A percentile compares a stretch with the other conserved stretches of the same genome.
Conservation (phyloP, 129 eudicot species). For the Flaveria brownii region DNA sequence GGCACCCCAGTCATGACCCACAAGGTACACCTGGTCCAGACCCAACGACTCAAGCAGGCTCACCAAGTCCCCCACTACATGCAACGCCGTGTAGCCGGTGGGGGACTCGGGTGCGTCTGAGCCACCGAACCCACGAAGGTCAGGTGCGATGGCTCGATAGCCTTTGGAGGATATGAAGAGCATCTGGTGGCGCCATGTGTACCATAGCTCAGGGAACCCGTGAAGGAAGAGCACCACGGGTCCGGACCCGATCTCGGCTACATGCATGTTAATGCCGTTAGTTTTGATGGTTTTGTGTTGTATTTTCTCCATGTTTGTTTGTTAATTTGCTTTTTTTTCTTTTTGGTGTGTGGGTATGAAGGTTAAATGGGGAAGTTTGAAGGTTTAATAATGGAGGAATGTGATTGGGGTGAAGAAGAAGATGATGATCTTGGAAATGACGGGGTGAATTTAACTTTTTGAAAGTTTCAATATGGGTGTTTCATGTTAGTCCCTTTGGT, state of each 20-base stretch:
- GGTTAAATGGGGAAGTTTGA: too few relatives aligned
- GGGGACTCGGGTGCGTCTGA: conserved; percentile 62
- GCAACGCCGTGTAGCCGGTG: conserved; percentile 65
- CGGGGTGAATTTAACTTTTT: too few relatives aligned
- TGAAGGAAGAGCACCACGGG: conserved; percentile 71
- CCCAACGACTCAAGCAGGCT: conserved; percentile 56
- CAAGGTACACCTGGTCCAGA: conserved; percentile 62
- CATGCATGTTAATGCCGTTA: conserved; percentile 81
- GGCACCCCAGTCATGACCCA: conserved; percentile 94
- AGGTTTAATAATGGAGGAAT: too few relatives aligned
- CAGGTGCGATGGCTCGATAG: conserved; percentile 78
- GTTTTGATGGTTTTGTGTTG: conserved; percentile 50
- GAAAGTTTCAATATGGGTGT: too few relatives aligned
- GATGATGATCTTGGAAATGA: too few relatives aligned
- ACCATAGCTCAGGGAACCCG: conserved; percentile 94
- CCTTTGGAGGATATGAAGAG: conserved; percentile 61
- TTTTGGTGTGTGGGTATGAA: not conserved
- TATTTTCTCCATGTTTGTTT: conserved; percentile 57
- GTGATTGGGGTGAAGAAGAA: too few relatives aligned
- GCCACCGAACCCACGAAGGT: conserved; percentile 86
- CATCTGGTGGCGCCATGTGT: conserved; percentile 97
- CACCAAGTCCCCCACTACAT: conserved; percentile 75
- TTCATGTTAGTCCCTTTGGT: too few relatives aligned
- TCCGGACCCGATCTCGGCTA: conserved; percentile 73
- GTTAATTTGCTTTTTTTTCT: too few relatives aligned